phyloP scores from a whole-genome alignment of 495 filamentous ascomycete genomes.

The Lophiostoma macrostomum region DNA sequence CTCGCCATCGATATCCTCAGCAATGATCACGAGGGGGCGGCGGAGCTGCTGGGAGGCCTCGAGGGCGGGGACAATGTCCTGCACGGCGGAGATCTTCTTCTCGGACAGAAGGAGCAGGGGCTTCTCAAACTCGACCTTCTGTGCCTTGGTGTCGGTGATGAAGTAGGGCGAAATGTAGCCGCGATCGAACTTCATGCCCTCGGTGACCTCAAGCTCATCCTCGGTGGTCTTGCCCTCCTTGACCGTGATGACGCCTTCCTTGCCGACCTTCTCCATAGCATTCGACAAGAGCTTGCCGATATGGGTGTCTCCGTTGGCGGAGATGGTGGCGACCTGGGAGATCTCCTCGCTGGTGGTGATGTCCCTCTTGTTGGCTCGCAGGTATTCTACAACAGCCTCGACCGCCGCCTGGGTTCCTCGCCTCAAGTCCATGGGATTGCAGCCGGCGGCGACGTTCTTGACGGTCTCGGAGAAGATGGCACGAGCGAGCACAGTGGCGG shows the following conservation, averaged over 20 bases:
- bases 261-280: slow-evolving; percentile 99
- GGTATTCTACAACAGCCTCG: slow-evolving; percentile 87
- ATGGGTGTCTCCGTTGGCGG: slow-evolving; percentile 93
- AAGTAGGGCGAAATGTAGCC: slow-evolving; percentile 99
- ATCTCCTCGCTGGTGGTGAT: slow-evolving; percentile 97
- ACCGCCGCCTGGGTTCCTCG: slow-evolving; percentile 96
- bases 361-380: slow-evolving; percentile 90
- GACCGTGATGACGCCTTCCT: slow-evolving; percentile 99
- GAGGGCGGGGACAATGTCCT: slow-evolving; percentile 97
- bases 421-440: slow-evolving; percentile 99
- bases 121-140: slow-evolving; percentile 99
- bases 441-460: slow-evolving; percentile 98
- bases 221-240: slow-evolving; percentile 99
- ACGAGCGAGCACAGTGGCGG: slow-evolving; percentile 92
- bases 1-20: slow-evolving; percentile 98
- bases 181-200: slow-evolving; percentile 99
- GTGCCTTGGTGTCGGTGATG: slow-evolving; percentile 97
- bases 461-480: slow-evolving; percentile 99
- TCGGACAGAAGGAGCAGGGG: slow-evolving; percentile 95
- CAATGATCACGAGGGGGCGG: slow-evolving; percentile 95
- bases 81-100: slow-evolving; percentile 99
- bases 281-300: slow-evolving; percentile 94
- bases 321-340: slow-evolving; percentile 96
- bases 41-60: slow-evolving; percentile 94
- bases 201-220: slow-evolving; percentile 96